Base-by-base conservation (phyloP, 148 eudicot genomes). In the Rhododendron williamsianum region DNA sequence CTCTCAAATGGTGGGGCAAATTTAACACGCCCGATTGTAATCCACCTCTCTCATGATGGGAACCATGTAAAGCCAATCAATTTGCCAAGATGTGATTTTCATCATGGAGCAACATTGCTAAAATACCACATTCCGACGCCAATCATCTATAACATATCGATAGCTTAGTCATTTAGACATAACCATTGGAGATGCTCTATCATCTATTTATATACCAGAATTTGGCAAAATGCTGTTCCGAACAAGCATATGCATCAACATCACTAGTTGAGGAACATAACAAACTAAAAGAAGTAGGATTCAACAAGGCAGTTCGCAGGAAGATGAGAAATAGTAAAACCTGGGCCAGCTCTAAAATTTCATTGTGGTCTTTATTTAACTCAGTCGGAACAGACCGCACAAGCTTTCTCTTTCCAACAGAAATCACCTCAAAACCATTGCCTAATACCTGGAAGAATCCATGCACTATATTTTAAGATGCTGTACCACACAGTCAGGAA, bases 321-420 rank as follows among this genome's bases (percentile, higher is more conserved):
- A 65, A 4, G 54, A 10, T 43, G 36, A 21, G 76, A 49, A 48
- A 54, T 46, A 83, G 79, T 73, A 78, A 85, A 81, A 96, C 98
- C 98, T 97, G 98, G 52, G 99, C 94, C 67, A 97, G 90, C 92
- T 95, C 99, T 85, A 97, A 88, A 87, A 97, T 97, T 88, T 95
- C 98, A 91, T 97, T 97, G 91, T 95, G 99, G 92, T 97, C 98
- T 86, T 92, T 94, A 88, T 97, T 95, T 90, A 97, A 84, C 89
- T 97, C 98, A 2, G 99, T 97, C 10, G 99, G 99, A 86, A 97
- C 99, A 81, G 98, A 97, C 35, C 99, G 89, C 16, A 97, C 92
- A 73, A 97, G 98, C 92, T 95, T 97, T 89, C 90, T 93, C 92
- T 91, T 97, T 81, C 99, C 98, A 83, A 97, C 94, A 81, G 96